phyloP scores from a whole-genome alignment of 2,329 filamentous ascomycete species.

The Dactylellina haptotyla region DNA sequence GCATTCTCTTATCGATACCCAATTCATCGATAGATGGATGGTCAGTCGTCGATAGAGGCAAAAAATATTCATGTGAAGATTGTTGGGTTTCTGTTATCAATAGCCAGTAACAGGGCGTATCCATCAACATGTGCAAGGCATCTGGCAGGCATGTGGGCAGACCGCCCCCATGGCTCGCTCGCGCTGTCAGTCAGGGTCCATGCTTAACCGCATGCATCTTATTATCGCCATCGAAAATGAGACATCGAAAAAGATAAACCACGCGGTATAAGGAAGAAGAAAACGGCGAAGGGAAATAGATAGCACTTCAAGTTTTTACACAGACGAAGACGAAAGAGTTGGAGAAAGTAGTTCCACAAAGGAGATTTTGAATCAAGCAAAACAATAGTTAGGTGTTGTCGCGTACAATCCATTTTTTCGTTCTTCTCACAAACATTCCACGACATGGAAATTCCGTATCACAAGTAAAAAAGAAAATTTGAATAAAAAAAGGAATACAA shows the following conservation, averaged over 20 bases:
- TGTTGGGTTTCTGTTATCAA: not conserved
- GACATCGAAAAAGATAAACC: no score
- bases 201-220: not conserved
- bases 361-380: not conserved
- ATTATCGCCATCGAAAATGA: slow-evolving; percentile 8
- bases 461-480: slow-evolving; percentile 10
- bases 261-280: not conserved
- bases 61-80: slow-evolving; percentile 37
- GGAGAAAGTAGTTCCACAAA: no score
- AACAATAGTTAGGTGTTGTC: slow-evolving; percentile 2
- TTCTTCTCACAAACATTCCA: slow-evolving; percentile 21
- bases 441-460: slow-evolving; percentile 30
- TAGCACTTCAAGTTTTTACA: no score
- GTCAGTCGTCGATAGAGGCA: slow-evolving; percentile 36
- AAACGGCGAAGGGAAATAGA: not conserved
- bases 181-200: slow-evolving; percentile 10
- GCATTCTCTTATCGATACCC: no score
- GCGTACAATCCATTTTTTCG: slow-evolving; percentile 24
- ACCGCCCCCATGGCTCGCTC: slow-evolving; percentile 11
- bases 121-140: slow-evolving; percentile 38
- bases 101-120: slow-evolving; percentile 38
- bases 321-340: no score
- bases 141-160: slow-evolving; percentile 30
- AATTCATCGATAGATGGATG: no score
- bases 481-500: not conserved